These are phyloP conservation scores for Dendrobium chrysotoxum DNA, from an alignment of 106 monocot species.

Conservation along the genomic window DNA sequence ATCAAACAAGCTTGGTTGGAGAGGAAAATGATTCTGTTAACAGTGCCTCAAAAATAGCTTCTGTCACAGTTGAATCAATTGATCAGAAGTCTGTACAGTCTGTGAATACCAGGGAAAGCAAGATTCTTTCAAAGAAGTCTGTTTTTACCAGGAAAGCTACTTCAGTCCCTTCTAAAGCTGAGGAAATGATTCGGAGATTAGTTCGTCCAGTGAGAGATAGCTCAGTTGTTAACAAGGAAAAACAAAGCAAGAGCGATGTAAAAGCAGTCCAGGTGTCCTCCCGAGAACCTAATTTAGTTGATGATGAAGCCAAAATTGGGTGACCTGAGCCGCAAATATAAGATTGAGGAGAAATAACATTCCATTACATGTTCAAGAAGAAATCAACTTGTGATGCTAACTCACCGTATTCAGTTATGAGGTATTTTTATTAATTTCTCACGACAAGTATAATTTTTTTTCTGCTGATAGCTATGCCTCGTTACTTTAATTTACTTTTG, in stretches of 20 bases:
- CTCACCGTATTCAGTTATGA: background rate
- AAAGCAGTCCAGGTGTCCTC: constrained; percentile 10
- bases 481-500: background rate
- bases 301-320: constrained; percentile 15
- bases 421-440: background rate
- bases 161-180: constrained; percentile 21
- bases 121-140: constrained; percentile 12
- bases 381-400: background rate
- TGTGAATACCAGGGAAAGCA: constrained; percentile 8
- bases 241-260: constrained; percentile 18
- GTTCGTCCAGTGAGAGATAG: constrained; percentile 15
- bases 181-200: constrained; percentile 20
- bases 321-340: background rate
- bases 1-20: constrained; percentile 27
- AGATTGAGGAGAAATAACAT: background rate
- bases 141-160: constrained; percentile 15
- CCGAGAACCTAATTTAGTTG: constrained; percentile 17
- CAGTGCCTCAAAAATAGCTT: constrained; percentile 15
- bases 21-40: constrained; percentile 10
- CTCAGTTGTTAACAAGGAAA: constrained; percentile 5
- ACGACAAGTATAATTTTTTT: background rate
- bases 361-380: background rate
- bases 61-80: constrained; percentile 10
- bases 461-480: background rate
- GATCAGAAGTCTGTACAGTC: constrained; percentile 1